Conservation (phyloP, 2,329 filamentous ascomycete species). For the Penicillium crustosum region DNA sequence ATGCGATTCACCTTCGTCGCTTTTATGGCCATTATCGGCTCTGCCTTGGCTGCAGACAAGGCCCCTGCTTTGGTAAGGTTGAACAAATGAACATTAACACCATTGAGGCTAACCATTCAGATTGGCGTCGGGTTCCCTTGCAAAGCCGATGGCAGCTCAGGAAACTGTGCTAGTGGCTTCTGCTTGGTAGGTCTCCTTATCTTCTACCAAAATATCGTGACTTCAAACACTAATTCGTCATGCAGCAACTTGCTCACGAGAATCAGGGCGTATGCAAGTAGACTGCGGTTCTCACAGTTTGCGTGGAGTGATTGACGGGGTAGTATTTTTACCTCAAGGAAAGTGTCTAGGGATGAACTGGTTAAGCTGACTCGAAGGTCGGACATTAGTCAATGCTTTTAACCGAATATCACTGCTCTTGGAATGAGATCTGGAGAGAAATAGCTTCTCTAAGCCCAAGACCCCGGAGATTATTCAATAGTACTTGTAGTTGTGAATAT, state of each 20-base stretch:
- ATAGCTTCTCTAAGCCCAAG: not conserved
- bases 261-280: not conserved
- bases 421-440: not conserved
- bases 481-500: not conserved
- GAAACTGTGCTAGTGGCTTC: constrained; percentile 4
- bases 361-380: not conserved
- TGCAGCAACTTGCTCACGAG: constrained; percentile 4
- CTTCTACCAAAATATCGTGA: accelerated
- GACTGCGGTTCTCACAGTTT: not conserved
- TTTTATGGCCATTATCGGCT: not conserved
- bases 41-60: constrained; percentile 4
- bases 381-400: too few species aligned
- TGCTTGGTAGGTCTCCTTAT: not conserved
- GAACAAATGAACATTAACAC: too few species aligned
- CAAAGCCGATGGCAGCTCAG: constrained; percentile 5
- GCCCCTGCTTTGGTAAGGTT: not conserved
- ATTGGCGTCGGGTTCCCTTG: not conserved
- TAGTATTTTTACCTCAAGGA: not conserved
- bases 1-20: constrained; percentile 4
- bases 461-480: not conserved
- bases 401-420: not conserved
- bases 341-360: not conserved
- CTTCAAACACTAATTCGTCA: not conserved
- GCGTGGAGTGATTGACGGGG: not conserved
- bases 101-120: not conserved